Base-by-base conservation (phyloP, 140 eudicot genomes). In the Flaveria floridana region DNA sequence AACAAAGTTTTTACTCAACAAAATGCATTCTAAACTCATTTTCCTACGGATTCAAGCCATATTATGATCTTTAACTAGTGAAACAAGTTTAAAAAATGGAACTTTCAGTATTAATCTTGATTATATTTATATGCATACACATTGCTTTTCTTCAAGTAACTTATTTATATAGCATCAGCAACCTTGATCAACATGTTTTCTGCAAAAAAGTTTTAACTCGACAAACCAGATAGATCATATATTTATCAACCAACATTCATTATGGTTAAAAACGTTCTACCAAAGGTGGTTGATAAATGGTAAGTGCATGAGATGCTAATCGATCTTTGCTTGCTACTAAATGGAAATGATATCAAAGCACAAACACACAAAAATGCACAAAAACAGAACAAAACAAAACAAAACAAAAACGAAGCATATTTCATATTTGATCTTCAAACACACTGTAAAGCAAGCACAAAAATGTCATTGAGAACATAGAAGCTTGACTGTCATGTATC, bases 301-400 rank as follows among this genome's bases (percentile, higher is more conserved):
- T 44, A 44, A 44, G 13, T 44, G 13, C 12, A 34, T 10, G 3
- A 44, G 13, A 44, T 57, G 64, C 30, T 19, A 20, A 20, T 57
- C 13, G 21, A 57, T 57, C 30, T 57, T 26, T 20, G 34, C 64
- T 18, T 19, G 64, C 64, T 7, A 57, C 8, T 26, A 19, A 57
- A 21, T 21, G 37, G 37, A 58, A 58, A 58, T 58, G 34, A n/a
- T 67, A 39, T 8, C 15, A 37, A 18, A 7, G 11, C 75, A n/a
- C 10, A 8, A 2, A 20, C 58, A 12, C 39, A 30, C 13, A 0
- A 4, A 34, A 0, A 34, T 34, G 41, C 41, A 34, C 41, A 34
- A 71, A 48, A 75, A 42, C 19, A 76, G 15, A 42, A 70, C 64
- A 68, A 20, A 42, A 70, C 64, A 68, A 13, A 42, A 12, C 6